Conservation (phyloP, 768 basidiomycete species). For the Leccinellum albellum region DNA sequence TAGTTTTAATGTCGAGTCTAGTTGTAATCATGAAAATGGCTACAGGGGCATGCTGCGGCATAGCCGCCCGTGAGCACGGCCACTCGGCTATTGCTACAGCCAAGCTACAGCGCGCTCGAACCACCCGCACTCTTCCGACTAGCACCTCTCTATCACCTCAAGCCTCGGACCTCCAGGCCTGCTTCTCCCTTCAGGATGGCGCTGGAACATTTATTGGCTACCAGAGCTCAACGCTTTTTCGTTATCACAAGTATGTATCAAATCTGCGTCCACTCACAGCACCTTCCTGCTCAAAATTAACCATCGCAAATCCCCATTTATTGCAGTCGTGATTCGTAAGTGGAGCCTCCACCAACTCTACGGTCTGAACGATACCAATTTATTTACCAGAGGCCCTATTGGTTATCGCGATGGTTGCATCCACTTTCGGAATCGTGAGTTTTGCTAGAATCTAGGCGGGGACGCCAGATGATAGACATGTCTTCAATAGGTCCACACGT, state of each 20-base stretch:
- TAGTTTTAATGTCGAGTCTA: conserved; percentile 19
- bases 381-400: conserved; percentile 60
- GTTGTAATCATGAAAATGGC: background rate
- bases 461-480: conserved; percentile 2
- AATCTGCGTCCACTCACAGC: conserved; percentile 20
- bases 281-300: conserved; percentile 4
- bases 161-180: conserved; percentile 12
- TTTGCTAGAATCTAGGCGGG: background rate
- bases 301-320: conserved; percentile 3
- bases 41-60: too few relatives aligned
- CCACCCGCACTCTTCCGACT: background rate
- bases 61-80: background rate
- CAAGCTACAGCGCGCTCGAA: background rate
- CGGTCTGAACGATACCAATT: background rate
- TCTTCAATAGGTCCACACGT: conserved; percentile 46
- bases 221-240: conserved; percentile 69
- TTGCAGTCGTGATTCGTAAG: conserved; percentile 58
- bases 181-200: conserved; percentile 47
- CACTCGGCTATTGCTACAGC: background rate
- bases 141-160: conserved; percentile 7
- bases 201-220: conserved; percentile 67
- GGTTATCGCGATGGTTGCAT: conserved; percentile 70
- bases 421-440: conserved; percentile 64
- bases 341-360: conserved; percentile 14
- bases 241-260: conserved; percentile 55